Base-by-base conservation (phyloP, 441 rosid species). In the Gossypium gossypioides region DNA sequence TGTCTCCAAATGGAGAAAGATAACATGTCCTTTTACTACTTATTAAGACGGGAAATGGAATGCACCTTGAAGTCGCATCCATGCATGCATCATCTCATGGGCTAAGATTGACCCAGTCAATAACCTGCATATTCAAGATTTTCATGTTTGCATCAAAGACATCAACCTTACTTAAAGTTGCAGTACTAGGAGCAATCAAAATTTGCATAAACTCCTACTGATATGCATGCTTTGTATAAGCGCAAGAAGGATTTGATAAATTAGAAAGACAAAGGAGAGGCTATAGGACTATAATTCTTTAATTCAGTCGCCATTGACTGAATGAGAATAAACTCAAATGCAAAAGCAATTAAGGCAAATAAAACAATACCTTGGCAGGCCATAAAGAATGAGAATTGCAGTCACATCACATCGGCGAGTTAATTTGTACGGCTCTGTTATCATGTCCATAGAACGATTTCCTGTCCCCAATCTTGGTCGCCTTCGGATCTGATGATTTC, bases 21-120 rank as follows among this genome's bases (percentile, higher is more conserved):
- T 6, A 2, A 68, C 24, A 19, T 7, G 4, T 15, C 6, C 3
- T 58, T 50, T 48, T 40, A 12, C 62, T 4, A 46, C 25, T 42
- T 29, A 62, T 9, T 34, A 2, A 3, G n/a, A 73, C 10, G n/a
- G 3, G 40, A n/a, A n/a, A 55, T 0, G 44, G 56, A 32, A 67
- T 24, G 62, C 19, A 89, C 95, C 92, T 85, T 81, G 84, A 24
- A 89, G 86, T 62, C 86, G 79, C 84, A 89, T 82, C 95, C 95
- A 89, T 37, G 90, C 95, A 52, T 89, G 95, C 95, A 89, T 89
- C 92, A 89, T 87, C 74, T 89, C 92, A 12, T 89, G 95, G 75
- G 92, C 92, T 70, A 89, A 81, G 74, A 89, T 87, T 24, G 95
- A 85, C 52, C 95, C 95, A 18, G 92, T 89, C 37, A 87, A 82